phyloP scores from a whole-genome alignment of 352 stramenopile species.

The Phytophthora syringae region DNA sequence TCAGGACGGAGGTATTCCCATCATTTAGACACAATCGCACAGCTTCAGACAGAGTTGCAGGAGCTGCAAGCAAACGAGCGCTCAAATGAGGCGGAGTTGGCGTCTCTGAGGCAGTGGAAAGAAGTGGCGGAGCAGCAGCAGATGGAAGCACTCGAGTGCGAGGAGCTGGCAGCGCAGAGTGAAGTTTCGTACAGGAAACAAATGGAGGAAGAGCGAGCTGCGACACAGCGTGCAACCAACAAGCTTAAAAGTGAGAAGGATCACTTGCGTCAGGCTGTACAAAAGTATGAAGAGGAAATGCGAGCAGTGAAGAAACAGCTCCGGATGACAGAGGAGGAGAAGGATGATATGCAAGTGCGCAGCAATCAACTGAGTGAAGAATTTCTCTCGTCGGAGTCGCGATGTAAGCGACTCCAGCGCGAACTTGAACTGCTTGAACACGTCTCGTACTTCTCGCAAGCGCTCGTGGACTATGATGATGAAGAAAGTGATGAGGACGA shows the following conservation, averaged over 20 bases:
- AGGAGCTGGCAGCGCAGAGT: slow-evolving; percentile 44
- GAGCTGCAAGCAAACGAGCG: slow-evolving; percentile 40
- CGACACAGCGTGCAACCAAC: slow-evolving; percentile 34
- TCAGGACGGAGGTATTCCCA: slow-evolving; percentile 28
- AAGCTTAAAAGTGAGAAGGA: slow-evolving; percentile 40
- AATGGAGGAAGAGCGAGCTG: slow-evolving; percentile 48
- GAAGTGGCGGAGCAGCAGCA: slow-evolving; percentile 44
- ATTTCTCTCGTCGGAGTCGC: slow-evolving; percentile 67
- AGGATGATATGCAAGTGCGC: slow-evolving; percentile 46
- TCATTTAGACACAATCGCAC: slow-evolving; percentile 38
- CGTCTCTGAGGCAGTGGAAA: slow-evolving; percentile 58
- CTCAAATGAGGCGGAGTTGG: slow-evolving; percentile 50
- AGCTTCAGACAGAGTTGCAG: slow-evolving; percentile 55
- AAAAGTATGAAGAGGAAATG: slow-evolving; percentile 38
- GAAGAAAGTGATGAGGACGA: slow-evolving; percentile 78
- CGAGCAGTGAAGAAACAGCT: slow-evolving; percentile 42
- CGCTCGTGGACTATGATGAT: slow-evolving; percentile 68
- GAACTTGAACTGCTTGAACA: slow-evolving; percentile 81
- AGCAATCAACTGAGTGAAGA: slow-evolving; percentile 61
- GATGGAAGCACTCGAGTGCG: slow-evolving; percentile 46
- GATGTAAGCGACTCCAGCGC: slow-evolving; percentile 73
- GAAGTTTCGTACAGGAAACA: slow-evolving; percentile 50
- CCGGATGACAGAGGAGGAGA: slow-evolving; percentile 46
- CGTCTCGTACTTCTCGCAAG: slow-evolving; percentile 75
- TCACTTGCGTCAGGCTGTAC: slow-evolving; percentile 17